Conservation (phyloP, 352 stramenopile genomes). For the Phytophthora brassicae region DNA sequence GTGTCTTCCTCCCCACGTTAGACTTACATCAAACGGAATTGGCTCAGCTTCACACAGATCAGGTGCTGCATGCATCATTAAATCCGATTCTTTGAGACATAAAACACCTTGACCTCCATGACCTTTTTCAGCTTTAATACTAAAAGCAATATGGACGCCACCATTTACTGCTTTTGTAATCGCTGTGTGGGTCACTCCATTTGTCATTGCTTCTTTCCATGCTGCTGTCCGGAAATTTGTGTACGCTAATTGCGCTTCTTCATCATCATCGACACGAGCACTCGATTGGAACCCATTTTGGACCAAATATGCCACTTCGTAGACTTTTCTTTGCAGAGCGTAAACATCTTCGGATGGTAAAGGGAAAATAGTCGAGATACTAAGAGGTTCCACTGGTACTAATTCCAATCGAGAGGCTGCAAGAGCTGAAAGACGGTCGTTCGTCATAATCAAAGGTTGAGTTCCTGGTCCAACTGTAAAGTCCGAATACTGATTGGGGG, state of each 20-base stretch:
- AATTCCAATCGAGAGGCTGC: constrained; percentile 42
- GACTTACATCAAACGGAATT: constrained; percentile 67
- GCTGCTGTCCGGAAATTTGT: constrained; percentile 66
- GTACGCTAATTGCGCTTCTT: constrained; percentile 70
- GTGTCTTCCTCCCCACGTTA: constrained; percentile 76
- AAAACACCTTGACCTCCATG: constrained; percentile 67
- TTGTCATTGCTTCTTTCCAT: constrained; percentile 56
- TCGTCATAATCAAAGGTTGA: constrained; percentile 28
- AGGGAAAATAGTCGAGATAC: constrained; percentile 78
- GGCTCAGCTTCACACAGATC: constrained; percentile 45
- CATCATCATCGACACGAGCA: constrained; percentile 53
- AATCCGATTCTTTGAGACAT: constrained; percentile 61
- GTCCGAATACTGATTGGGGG: constrained; percentile 40
- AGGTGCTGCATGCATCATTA: constrained; percentile 45
- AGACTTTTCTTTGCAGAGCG: constrained; percentile 70
- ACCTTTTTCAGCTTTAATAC: constrained; percentile 59
- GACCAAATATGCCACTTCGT: constrained; percentile 72
- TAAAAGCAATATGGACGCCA: constrained; percentile 68
- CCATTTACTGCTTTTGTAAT: constrained; percentile 75
- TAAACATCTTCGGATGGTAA: constrained; percentile 73
- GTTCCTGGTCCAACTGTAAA: constrained; percentile 28
- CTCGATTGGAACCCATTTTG: constrained; percentile 73
- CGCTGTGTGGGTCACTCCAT: constrained; percentile 65
- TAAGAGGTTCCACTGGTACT: constrained; percentile 56
- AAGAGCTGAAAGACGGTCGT: constrained; percentile 37